Conservation (phyloP, 371 early-diverging fungal genomes). For the Rhizopus delemar region DNA sequence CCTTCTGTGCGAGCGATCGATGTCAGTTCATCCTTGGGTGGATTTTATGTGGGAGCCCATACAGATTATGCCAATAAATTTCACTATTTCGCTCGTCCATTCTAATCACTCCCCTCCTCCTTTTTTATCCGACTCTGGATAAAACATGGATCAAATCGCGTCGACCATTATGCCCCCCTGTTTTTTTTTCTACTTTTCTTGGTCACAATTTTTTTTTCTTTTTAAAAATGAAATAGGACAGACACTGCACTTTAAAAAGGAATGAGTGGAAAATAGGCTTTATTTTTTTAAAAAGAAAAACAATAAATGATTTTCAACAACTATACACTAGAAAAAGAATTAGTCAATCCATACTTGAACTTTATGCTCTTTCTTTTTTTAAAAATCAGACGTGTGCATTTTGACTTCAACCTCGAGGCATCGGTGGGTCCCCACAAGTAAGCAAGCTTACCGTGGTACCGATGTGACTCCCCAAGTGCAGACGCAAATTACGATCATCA, state of each 20-base stretch:
- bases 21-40: constrained; percentile 41
- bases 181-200: too few species aligned
- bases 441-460: constrained; percentile 17
- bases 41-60: constrained; percentile 47
- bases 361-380: neutral
- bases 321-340: neutral
- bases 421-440: constrained; percentile 25
- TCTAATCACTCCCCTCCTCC: neutral
- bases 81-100: constrained; percentile 37
- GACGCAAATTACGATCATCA: constrained; percentile 31
- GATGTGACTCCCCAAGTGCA: constrained; percentile 21
- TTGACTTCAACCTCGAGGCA: constrained; percentile 22
- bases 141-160: too few species aligned
- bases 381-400: constrained; percentile 22
- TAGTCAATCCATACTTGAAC: neutral
- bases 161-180: too few species aligned
- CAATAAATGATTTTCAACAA: too few species aligned
- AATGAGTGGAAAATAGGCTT: too few species aligned
- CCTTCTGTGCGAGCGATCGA: constrained; percentile 35
- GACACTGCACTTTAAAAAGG: too few species aligned
- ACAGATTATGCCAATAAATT: constrained; percentile 51
- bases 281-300: too few species aligned
- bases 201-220: too few species aligned
- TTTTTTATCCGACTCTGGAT: too few species aligned
- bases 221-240: too few species aligned